These are phyloP conservation scores for Eleusine coracana DNA, from an alignment of 176 grass and related monocot genomes.

Conservation along the genomic window DNA sequence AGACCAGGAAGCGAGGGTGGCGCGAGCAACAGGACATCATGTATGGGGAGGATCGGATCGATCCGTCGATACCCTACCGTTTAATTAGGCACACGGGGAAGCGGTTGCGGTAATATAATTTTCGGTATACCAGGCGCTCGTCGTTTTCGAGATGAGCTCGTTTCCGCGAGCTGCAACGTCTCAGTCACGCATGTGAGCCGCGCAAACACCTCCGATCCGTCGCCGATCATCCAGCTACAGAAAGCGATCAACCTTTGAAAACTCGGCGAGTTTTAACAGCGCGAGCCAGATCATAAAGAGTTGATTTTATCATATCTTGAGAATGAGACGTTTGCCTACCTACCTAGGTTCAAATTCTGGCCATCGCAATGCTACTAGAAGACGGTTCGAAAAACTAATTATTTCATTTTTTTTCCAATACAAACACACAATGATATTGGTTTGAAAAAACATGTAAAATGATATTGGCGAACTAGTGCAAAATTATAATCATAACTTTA, in stretches of 20 bases:
- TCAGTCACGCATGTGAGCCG: neutral
- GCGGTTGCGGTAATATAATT: no score
- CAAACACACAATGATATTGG: no score
- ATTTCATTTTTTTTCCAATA: no score
- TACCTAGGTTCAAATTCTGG: no score
- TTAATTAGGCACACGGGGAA: no score
- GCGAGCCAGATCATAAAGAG: neutral
- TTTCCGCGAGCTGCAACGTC: neutral
- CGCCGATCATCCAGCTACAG: neutral
- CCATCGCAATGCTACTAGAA: no score
- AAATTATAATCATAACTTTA: no score
- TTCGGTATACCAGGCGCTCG: neutral
- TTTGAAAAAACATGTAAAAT: no score
- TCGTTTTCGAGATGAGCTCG: constrained; percentile 5
- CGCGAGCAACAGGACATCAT: constrained; percentile 10
- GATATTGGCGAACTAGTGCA: no score
- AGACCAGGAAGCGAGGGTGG: constrained; percentile 2
- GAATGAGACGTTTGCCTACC: no score
- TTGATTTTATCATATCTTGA: no score
- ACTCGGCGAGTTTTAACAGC: neutral
- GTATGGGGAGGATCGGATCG: neutral
- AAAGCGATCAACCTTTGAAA: neutral
- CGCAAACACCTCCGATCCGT: neutral
- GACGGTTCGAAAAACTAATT: no score
- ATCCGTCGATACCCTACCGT: neutral